A percentile compares a stretch with the other conserved stretches of the same genome.
Conservation (phyloP, 306 rosid genomes). For the Fragaria ananassa region DNA sequence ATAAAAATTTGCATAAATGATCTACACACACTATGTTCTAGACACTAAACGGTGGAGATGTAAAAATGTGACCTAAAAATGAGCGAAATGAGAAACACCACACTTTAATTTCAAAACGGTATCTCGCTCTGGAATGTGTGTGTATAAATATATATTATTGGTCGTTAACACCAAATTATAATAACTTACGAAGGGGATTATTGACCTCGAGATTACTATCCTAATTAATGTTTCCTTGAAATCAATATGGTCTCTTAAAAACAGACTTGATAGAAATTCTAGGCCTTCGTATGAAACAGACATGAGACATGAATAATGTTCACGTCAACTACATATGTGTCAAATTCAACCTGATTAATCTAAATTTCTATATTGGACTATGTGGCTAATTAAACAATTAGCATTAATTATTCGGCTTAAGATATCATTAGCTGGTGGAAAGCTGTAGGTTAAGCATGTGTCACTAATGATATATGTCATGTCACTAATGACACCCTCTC, state of each 20-base stretch:
- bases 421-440: constrained; percentile 2
- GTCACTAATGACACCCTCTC: too few species aligned
- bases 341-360: constrained; percentile 2
- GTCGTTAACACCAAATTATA: too few species aligned
- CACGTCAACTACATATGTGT: neutral
- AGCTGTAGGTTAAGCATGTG: neutral
- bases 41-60: too few species aligned
- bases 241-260: constrained; percentile 1
- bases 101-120: too few species aligned
- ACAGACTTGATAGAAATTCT: neutral
- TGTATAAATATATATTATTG: too few species aligned
- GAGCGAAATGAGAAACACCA: too few species aligned
- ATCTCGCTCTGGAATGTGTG: too few species aligned
- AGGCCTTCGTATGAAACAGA: constrained; percentile 7
- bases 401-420: neutral
- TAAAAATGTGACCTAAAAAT: too few species aligned
- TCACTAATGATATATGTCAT: too few species aligned
- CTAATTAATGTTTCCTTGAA: neutral
- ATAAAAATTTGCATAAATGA: too few species aligned
- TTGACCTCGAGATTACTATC: neutral
- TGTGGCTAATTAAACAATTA: neutral
- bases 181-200: neutral
- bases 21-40: too few species aligned
- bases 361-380: neutral
- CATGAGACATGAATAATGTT: neutral